Conservation (phyloP, 1,284 basidiomycete species). For the Fomitiporia mediterranea region DNA sequence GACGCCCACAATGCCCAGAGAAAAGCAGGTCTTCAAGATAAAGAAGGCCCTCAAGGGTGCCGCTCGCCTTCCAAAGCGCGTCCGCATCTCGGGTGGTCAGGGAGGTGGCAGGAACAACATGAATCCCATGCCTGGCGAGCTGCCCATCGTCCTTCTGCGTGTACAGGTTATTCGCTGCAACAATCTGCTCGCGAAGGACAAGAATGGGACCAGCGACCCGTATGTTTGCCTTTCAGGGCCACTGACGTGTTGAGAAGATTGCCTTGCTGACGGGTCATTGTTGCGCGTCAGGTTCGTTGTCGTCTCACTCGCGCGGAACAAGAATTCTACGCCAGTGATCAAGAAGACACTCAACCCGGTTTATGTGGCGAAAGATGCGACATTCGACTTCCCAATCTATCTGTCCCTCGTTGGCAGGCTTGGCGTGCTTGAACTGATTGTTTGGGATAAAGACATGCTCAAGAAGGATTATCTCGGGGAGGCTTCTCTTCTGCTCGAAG, state of each 20-base stretch:
- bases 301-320: constrained; percentile 58
- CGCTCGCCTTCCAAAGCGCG: constrained; percentile 39
- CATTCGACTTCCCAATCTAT: constrained; percentile 84
- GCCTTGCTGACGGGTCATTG: constrained; percentile 4
- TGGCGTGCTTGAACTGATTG: constrained; percentile 77
- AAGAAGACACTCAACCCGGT: constrained; percentile 77
- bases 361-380: constrained; percentile 69
- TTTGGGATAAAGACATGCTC: constrained; percentile 91
- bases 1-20: constrained; percentile 1
- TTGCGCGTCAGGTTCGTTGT: constrained; percentile 57
- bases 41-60: constrained; percentile 45
- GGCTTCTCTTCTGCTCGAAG: constrained; percentile 65
- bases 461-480: constrained; percentile 95
- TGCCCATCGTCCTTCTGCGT: constrained; percentile 58
- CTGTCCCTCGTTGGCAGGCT: constrained; percentile 69
- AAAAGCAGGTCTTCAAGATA: constrained; percentile 42
- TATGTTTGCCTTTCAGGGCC: constrained; percentile 34
- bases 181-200: constrained; percentile 57
- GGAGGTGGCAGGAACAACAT: constrained; percentile 39
- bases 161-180: constrained; percentile 64
- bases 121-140: constrained; percentile 54
- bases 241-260: background rate
- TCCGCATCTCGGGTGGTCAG: constrained; percentile 35
- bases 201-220: constrained; percentile 70
- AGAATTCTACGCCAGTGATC: constrained; percentile 76